Base-by-base conservation (phyloP, 352 stramenopile genomes). In the Elongisporangium senticosum region DNA sequence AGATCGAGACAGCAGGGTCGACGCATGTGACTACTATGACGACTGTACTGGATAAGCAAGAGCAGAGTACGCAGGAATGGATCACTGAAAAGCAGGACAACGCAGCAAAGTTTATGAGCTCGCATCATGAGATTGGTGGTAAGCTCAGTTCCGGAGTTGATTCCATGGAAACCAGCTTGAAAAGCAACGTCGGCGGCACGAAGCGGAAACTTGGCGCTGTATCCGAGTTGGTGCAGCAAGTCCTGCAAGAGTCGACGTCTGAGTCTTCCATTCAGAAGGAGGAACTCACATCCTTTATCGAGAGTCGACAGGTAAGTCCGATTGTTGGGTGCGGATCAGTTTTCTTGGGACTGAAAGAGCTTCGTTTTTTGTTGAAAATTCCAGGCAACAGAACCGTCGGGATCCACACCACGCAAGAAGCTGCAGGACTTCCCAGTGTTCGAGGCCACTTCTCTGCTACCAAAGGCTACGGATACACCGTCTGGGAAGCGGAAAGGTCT, bases 281-380 rank as follows among this genome's bases (percentile, higher is more conserved):
- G 22, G 65, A 70, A 13, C 66, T 82, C 23, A 67, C 72, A 53
- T 52, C 63, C 13, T 86, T 69, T 60, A 64, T 83, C 57, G 82
- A 82, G 64, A 82, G 83, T 50, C 55, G 72, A 65, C 73, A 72
- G 71, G 76, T 86, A 65, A 51, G 24, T 19, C 28, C n/a, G 8
- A 21, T 22, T 28, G 49, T 21, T 52, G 20, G 13, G 26, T 28
- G 21, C n/a, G 7, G 28, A 39, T 39, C 28, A 39, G 28, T 39
- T 14, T 39, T 39, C 28, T 13, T 39, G 28, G 10, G 28, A 39
- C 28, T 49, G 21, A 21, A 19, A 50, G 11, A 21, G 51, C 28
- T 39, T 51, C 11, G 7, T 28, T 49, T 10, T 37, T 15, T 62
- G 47, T 5, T 23, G 22, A 23, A 23, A 39, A 0, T 22, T 40